Conservation (phyloP, 2,329 filamentous ascomycete genomes). For the Hymenoscyphus scutula region DNA sequence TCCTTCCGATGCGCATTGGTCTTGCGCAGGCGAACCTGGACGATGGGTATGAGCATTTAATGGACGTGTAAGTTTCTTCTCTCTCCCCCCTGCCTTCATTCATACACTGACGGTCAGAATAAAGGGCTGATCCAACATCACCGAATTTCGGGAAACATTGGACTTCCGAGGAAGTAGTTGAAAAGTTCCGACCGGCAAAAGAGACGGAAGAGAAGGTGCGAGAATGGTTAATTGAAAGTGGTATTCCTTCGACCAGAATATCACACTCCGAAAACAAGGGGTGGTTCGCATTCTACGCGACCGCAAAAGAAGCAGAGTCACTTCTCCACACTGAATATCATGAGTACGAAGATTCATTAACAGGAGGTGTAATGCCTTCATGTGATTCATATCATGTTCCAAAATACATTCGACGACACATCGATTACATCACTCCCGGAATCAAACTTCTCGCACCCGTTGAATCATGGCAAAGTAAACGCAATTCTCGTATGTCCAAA, state of each 20-base stretch:
- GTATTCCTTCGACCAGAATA: slow-evolving; percentile 35
- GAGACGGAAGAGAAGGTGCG: slow-evolving; percentile 36
- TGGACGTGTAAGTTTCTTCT: slow-evolving; percentile 32
- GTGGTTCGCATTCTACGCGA: slow-evolving; percentile 40
- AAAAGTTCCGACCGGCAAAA: slow-evolving; percentile 35
- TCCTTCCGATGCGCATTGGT: slow-evolving; percentile 31
- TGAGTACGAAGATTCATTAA: slow-evolving; percentile 45
- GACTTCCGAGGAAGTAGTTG: slow-evolving; percentile 35
- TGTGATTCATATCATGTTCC: slow-evolving; percentile 46
- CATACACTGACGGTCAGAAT: too few species aligned
- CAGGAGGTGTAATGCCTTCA: slow-evolving; percentile 34
- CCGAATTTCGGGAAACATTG: slow-evolving; percentile 39
- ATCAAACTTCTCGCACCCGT: slow-evolving; percentile 43
- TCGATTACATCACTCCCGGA: slow-evolving; percentile 51
- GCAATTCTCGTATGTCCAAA: slow-evolving; percentile 3
- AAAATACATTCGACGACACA: slow-evolving; percentile 44
- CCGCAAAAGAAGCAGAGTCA: slow-evolving; percentile 36
- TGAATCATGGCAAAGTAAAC: slow-evolving; percentile 28
- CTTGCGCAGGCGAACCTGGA: slow-evolving; percentile 28
- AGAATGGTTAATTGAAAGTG: slow-evolving; percentile 36
- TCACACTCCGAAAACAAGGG: slow-evolving; percentile 39
- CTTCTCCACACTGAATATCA: slow-evolving; percentile 38
- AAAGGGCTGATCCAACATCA: slow-evolving; percentile 17
- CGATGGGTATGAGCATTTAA: slow-evolving; percentile 26
- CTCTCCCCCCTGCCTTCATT: too few species aligned